Evolutionary conservation across 1,284 basidiomycete genomes (phyloP).

Genomic region (Heterobasidion parviporum): DNA sequence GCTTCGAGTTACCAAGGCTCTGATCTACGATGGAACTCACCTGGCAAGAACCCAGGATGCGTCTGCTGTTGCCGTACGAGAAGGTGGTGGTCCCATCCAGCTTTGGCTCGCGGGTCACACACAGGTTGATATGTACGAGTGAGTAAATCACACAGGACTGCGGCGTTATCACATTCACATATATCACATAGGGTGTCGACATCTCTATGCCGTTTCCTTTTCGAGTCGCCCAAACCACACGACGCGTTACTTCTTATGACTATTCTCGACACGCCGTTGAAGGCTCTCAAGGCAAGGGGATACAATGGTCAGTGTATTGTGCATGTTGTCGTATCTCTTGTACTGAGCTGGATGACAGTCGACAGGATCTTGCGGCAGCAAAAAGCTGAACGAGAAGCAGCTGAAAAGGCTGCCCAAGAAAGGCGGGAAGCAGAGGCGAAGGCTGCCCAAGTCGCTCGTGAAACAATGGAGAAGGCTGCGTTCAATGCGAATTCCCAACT

Average conservation of each 20-base stretch:
- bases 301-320: conserved; percentile 55
- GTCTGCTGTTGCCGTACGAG: conserved; percentile 65
- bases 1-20: conserved; percentile 50
- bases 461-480: neutral
- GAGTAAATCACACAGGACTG: conserved; percentile 23
- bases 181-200: conserved; percentile 56
- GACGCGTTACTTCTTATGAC: conserved; percentile 89
- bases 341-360: conserved; percentile 37
- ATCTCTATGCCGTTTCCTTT: conserved; percentile 69
- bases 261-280: conserved; percentile 84
- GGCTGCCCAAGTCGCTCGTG: conserved; percentile 5
- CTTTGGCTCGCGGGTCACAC: conserved; percentile 71
- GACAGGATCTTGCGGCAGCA: conserved; percentile 89
- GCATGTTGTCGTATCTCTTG: neutral
- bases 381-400: conserved; percentile 61
- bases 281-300: conserved; percentile 78
- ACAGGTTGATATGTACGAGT: conserved; percentile 91
- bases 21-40: conserved; percentile 41
- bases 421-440: conserved; percentile 3
- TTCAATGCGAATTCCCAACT: neutral
- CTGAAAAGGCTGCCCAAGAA: conserved; percentile 35
- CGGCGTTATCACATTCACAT: neutral
- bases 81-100: conserved; percentile 55
- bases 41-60: conserved; percentile 54
- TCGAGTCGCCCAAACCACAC: conserved; percentile 69